Evolutionary conservation across 208 protist species (phyloP).

Genomic region (Acanthamoeba lenticulata): DNA sequence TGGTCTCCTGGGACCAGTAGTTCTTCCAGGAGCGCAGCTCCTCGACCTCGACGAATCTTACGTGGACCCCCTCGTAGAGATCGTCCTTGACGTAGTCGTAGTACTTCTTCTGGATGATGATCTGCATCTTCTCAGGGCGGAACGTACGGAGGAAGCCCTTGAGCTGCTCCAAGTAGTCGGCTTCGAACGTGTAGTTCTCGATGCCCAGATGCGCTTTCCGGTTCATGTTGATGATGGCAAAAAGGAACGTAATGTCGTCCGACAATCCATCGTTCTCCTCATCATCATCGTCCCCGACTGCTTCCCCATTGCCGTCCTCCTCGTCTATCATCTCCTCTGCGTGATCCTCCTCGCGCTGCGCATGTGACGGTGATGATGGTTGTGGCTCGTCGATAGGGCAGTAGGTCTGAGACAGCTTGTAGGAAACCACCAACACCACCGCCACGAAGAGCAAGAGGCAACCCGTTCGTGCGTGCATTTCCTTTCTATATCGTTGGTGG

Average conservation of each 20-base stretch:
- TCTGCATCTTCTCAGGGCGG: constrained; percentile 1
- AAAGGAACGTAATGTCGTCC: constrained; percentile 42
- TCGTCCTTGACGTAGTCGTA: not conserved
- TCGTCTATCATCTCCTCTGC: not conserved
- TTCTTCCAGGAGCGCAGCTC: constrained; percentile 35
- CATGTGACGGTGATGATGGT: not conserved
- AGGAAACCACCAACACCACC: not conserved
- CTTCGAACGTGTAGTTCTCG: constrained; percentile 62
- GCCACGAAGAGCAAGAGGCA: not conserved
- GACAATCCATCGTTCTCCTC: not conserved
- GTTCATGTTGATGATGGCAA: constrained; percentile 62
- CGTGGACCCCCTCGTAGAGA: constrained; percentile 7
- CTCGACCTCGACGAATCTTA: constrained; percentile 53
- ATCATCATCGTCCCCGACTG: not conserved
- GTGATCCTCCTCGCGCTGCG: not conserved
- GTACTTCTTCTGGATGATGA: constrained; percentile 53
- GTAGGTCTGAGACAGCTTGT: not conserved
- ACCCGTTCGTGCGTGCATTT: not conserved
- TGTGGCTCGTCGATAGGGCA: not conserved
- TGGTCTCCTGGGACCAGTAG: not conserved
- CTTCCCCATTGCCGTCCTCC: not conserved
- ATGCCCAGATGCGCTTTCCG: constrained; percentile 28
- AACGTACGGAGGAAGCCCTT: not conserved
- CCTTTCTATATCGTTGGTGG: not conserved
- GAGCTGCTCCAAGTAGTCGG: constrained; percentile 7